Percentiles rank a stretch among this genome's conserved stretches.
These are phyloP conservation scores for Centrapalus pauciflorus DNA, from an alignment of 129 eudicot genomes.

Conservation along the genomic window DNA sequence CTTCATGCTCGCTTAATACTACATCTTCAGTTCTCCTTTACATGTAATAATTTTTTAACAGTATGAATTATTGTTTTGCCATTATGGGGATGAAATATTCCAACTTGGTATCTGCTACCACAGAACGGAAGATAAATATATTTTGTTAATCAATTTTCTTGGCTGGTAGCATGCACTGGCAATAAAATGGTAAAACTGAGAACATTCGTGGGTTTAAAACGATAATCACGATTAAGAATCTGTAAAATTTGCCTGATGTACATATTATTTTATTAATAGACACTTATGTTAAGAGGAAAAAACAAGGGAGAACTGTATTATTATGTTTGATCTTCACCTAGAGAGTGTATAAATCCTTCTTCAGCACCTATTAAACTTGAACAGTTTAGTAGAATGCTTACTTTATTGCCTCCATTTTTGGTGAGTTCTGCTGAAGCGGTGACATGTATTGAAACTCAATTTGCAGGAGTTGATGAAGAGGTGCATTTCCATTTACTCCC, in stretches of 20 bases:
- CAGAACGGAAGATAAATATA: too few species aligned
- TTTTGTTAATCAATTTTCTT: neutral
- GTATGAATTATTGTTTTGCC: neutral
- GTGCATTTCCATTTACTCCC: conserved; percentile 32
- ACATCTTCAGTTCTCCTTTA: neutral
- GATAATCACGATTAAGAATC: neutral
- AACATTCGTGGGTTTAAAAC: neutral
- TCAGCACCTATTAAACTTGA: conserved; percentile 6
- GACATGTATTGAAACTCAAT: conserved; percentile 52
- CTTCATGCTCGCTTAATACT: neutral
- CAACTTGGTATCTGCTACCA: neutral
- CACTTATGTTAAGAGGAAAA: conserved; percentile 16
- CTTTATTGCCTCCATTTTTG: conserved; percentile 20
- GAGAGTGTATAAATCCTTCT: neutral
- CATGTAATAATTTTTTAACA: neutral
- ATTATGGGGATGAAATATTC: neutral
- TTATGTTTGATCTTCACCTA: neutral
- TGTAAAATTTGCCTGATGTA: neutral
- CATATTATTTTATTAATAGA: neutral
- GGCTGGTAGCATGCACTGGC: neutral
- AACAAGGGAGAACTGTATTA: neutral
- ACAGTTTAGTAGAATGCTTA: conserved; percentile 14
- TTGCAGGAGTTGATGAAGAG: conserved; percentile 58
- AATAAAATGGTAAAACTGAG: neutral
- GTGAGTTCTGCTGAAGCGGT: conserved; percentile 28